These are phyloP conservation scores for Nakazawaea wickerhamii DNA, from an alignment of 805 yeast species.

Conservation along the genomic window DNA sequence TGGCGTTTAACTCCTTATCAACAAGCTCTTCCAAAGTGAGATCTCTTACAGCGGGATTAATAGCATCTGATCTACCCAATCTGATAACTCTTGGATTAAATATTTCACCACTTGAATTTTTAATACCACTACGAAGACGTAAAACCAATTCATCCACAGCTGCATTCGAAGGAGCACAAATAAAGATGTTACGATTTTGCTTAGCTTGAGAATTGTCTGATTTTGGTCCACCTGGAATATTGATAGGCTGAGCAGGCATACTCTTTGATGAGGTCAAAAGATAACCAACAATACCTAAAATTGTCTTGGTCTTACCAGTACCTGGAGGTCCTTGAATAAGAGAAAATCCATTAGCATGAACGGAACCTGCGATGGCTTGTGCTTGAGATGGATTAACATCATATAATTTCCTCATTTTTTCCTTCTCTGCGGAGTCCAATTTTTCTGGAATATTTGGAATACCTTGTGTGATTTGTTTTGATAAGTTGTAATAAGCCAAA, in stretches of 20 bases:
- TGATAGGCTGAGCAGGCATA: not conserved
- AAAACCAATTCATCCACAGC: conserved; percentile 94
- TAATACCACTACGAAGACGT: conserved; percentile 72
- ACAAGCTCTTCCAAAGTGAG: conserved; percentile 83
- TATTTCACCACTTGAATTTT: conserved; percentile 44
- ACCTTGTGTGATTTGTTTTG: conserved; percentile 62
- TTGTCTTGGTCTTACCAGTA: conserved; percentile 97
- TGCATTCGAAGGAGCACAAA: conserved; percentile 98
- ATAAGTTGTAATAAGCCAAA: conserved; percentile 72
- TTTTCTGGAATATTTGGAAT: conserved; percentile 42
- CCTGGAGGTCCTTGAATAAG: conserved; percentile 99
- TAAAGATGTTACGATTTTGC: conserved; percentile 49
- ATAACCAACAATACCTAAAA: conserved; percentile 84
- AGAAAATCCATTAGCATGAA: conserved; percentile 67
- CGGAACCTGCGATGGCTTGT: conserved; percentile 73
- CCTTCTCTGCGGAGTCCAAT: conserved; percentile 33
- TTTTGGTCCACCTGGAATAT: conserved; percentile 8
- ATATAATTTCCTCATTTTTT: conserved; percentile 40
- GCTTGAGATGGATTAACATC: conserved; percentile 88
- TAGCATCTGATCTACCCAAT: conserved; percentile 84
- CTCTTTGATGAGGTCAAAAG: conserved; percentile 38
- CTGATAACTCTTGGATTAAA: conserved; percentile 72
- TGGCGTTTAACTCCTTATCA: conserved; percentile 48
- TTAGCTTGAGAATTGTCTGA: conserved; percentile 31
- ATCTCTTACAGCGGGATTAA: conserved; percentile 75